Base-by-base conservation (phyloP, 2,329 filamentous ascomycete genomes). In the Stemphylium beticola region DNA sequence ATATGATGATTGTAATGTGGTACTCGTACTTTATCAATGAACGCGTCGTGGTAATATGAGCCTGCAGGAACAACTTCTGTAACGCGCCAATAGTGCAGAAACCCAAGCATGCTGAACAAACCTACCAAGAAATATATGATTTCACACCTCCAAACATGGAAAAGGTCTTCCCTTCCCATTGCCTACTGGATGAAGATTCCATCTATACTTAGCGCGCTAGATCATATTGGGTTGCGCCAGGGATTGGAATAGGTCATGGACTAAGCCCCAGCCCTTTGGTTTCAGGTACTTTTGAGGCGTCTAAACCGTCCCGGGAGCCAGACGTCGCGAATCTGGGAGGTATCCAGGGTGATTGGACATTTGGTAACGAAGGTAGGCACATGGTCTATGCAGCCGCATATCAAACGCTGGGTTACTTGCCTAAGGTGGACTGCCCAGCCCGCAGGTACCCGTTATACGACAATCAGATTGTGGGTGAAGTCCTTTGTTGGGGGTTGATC, bases 51-150 rank as follows among this genome's bases (percentile, higher is more conserved):
- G 43, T 57, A 48, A 33, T 47, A 53, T 53, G 60, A 53, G 55
- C 57, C 59, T 68, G 66, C 62, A 64, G 62, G 51, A 63, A 64
- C 62, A 65, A 66, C 56, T 46, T 60, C 36, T 60, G 54, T 47
- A 59, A 52, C 49, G 60, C 45, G 60, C 67, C 67, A 66, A 72
- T 72, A 62, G 65, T 71, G 63, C 59, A 60, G 56, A 49, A 62
- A 29, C 59, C 62, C 69, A 73, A 74, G 72, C 67, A 69, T 53
- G 55, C 55, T 64, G 71, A 73, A 72, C 67, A 65, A 64, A 61
- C 63, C 64, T 62, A 61, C 65, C 64, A 60, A 65, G 65, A 65
- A 71, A 76, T 74, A 76, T 73, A 73, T 70, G 73, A 61, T 61
- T 55, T 40, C 61, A 59, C 41, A 36, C 53, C 61, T 64, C 52